Evolutionary conservation across 805 yeast genomes (phyloP).

Genomic region (Lipomyces yamanashiensis): DNA sequence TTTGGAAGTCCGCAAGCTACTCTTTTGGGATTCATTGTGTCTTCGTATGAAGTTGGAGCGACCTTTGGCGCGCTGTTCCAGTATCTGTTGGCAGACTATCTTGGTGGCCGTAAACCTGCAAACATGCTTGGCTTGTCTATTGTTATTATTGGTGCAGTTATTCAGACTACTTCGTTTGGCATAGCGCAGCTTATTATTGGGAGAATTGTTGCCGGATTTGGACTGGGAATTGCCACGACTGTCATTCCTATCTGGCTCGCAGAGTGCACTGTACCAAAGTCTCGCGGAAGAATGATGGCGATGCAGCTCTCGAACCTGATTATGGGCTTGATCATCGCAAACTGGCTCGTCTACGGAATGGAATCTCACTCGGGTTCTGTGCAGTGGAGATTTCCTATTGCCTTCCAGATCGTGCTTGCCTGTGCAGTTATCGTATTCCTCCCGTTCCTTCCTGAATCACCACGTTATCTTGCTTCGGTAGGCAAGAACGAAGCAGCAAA

Average conservation of each 20-base stretch:
- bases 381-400: conserved; percentile 55
- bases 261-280: conserved; percentile 76
- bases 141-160: conserved; percentile 62
- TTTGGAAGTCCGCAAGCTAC: conserved; percentile 37
- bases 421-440: conserved; percentile 58
- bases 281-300: conserved; percentile 74
- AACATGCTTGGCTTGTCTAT: conserved; percentile 59
- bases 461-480: conserved; percentile 68
- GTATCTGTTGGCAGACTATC: conserved; percentile 58
- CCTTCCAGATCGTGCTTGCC: conserved; percentile 63
- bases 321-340: conserved; percentile 71
- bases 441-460: conserved; percentile 72
- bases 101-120: conserved; percentile 64
- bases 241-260: conserved; percentile 64
- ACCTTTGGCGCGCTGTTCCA: conserved; percentile 67
- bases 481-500: conserved; percentile 59
- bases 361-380: conserved; percentile 45
- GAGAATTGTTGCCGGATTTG: conserved; percentile 51
- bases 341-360: conserved; percentile 70
- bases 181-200: conserved; percentile 70
- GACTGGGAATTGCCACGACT: conserved; percentile 63
- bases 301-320: conserved; percentile 72
- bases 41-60: conserved; percentile 68
- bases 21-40: conserved; percentile 44
- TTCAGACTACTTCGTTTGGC: conserved; percentile 63